These are phyloP conservation scores for Metschnikowia corniflorae DNA, from an alignment of 805 yeast genomes.

Conservation along the genomic window DNA sequence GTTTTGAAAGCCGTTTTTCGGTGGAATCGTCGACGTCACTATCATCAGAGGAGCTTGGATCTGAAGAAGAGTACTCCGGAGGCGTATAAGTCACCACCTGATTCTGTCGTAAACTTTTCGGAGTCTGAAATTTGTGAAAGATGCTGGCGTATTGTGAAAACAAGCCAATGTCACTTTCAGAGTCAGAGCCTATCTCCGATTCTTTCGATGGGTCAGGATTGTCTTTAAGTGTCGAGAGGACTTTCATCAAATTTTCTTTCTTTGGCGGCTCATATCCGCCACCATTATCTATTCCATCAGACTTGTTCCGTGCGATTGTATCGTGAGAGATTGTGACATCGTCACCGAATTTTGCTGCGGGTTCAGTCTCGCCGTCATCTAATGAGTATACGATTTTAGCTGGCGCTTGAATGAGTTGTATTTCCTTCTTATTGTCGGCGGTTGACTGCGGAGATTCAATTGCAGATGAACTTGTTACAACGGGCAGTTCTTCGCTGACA, in stretches of 20 bases:
- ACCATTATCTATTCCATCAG: background rate
- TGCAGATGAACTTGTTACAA: no score
- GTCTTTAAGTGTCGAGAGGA: constrained; percentile 4
- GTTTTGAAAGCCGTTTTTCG: constrained; percentile 34
- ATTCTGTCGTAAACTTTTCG: background rate
- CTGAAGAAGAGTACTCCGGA: background rate
- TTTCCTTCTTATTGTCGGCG: no score
- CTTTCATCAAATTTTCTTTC: constrained; percentile 1
- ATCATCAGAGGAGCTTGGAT: constrained; percentile 1
- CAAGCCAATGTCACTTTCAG: no score
- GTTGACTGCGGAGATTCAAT: no score
- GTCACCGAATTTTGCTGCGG: no score
- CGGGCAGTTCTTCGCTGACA: no score
- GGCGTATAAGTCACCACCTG: constrained; percentile 2
- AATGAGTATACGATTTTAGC: no score
- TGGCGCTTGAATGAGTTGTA: no score
- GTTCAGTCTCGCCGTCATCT: no score
- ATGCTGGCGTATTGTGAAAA: constrained; percentile 21
- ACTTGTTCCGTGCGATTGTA: no score
- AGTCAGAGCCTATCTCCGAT: background rate
- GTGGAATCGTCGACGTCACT: constrained; percentile 7
- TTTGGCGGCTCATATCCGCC: background rate
- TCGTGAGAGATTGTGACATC: no score
- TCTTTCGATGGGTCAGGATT: background rate
- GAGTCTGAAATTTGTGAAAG: constrained; percentile 17